Evolutionary conservation across 805 yeast genomes (phyloP), one percentile per base, ranked within the genome.

Genomic region (Nakazawaea wickerhamii): DNA sequence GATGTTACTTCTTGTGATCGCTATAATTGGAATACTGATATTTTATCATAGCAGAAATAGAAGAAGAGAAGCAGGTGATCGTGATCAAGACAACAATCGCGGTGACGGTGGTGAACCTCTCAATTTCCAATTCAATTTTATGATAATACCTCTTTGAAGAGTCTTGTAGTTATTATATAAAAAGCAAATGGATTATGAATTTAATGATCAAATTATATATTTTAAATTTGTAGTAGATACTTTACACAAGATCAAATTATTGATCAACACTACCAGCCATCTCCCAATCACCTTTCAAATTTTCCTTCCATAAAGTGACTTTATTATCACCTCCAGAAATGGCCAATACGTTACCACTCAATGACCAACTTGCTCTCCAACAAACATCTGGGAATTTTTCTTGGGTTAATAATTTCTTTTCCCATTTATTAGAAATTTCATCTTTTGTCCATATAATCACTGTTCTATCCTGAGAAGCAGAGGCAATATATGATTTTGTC

Each of bases 321-420:
- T 85, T 88, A 63, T 90, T 90, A 62, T 93, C 98, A 43, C 98
- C 98, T 37, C 97, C 96, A 38, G 93, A 80, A 33, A 93, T 84
- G 4, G 99, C 99, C 54, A 93, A 75, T 23, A 93, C 81, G 61
- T 93, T 93, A 41, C 99, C 99, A 36, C 95, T 84, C 52, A 90
- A 71, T 10, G 97, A 88, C 99, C 99, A 93, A 52, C 95, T 82
- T 38, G 95, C 95, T 62, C 97, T 81, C 99, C 99, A 93, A 53
- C 95, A 86, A 21, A 90, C 97, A 60, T 93, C 99, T 13, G 96
- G 93, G 74, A 93, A 93, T 59, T 79, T 82, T 30, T 87, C 95
- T 15, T 75, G 72, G 38, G 81, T 79, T 57, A 93, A 72, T 30
- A 76, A 67, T 56, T 80, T 82, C 60, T 84, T 84, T 60, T 82